Percentiles rank a stretch among this genome's conserved stretches.
phyloP scores from a whole-genome alignment of 345 rosid genomes.

The Eutrema japonicum region DNA sequence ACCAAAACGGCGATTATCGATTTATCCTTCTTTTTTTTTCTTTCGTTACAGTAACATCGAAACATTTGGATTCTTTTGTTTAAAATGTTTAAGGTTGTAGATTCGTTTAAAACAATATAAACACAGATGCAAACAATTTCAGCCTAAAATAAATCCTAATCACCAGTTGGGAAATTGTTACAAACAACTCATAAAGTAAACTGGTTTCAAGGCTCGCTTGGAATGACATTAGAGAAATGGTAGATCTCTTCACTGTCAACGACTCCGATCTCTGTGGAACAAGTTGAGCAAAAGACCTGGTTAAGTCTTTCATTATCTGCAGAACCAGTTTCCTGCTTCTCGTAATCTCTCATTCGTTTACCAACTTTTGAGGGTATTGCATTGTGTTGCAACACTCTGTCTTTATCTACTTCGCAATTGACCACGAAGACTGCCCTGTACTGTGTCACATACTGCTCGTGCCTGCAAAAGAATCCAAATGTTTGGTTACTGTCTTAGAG shows the following conservation, averaged over 20 bases:
- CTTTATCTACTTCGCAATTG: slow-evolving; percentile 58
- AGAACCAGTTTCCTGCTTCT: slow-evolving; percentile 36
- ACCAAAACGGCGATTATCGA: neutral
- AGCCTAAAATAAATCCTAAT: neutral
- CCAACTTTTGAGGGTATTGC: slow-evolving; percentile 37
- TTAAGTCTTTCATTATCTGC: slow-evolving; percentile 43
- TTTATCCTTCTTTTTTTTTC: too few relatives aligned
- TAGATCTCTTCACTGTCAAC: slow-evolving; percentile 72
- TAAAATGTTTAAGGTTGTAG: neutral
- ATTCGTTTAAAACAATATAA: neutral
- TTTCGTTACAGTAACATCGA: neutral
- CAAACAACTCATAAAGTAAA: neutral
- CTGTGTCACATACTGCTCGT: slow-evolving; percentile 69
- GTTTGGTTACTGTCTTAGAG: too few relatives aligned
- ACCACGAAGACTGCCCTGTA: slow-evolving; percentile 78
- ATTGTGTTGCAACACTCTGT: slow-evolving; percentile 36
- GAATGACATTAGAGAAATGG: slow-evolving; percentile 80
- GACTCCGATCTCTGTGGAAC: slow-evolving; percentile 70
- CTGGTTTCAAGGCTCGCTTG: slow-evolving; percentile 61
- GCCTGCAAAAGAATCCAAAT: slow-evolving; percentile 52
- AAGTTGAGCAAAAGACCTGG: slow-evolving; percentile 60
- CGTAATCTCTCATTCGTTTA: slow-evolving; percentile 53
- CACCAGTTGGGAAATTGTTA: neutral
- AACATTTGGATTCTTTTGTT: neutral
- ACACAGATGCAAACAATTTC: neutral